A percentile compares a stretch with the other conserved stretches of the same genome.
Evolutionary conservation across 345 rosid species (phyloP).

Genomic region (Raphanus raphanistrum): DNA sequence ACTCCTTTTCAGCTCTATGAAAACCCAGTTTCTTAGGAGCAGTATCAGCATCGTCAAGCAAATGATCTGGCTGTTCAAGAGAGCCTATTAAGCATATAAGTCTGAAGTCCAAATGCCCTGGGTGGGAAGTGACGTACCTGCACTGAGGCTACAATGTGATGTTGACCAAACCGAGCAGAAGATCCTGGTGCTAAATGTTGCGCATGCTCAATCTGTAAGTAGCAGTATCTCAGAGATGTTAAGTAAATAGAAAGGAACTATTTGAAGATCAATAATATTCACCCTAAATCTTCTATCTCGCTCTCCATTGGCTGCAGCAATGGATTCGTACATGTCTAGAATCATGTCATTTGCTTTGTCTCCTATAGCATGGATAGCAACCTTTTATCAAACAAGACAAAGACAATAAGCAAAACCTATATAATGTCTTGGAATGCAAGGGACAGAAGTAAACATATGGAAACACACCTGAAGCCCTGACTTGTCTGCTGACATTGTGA

Average conservation of each 20-base stretch:
- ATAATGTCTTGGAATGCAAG: not conserved
- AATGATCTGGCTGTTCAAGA: conserved; percentile 79
- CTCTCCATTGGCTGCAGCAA: conserved; percentile 60
- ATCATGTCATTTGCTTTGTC: conserved; percentile 82
- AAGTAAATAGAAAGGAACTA: too few relatives aligned
- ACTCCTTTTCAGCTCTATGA: conserved; percentile 64
- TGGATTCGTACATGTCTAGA: conserved; percentile 63
- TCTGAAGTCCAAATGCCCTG: not conserved
- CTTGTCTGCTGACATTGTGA: conserved; percentile 71
- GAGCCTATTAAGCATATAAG: not conserved
- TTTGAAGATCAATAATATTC: not conserved
- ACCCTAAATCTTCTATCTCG: conserved; percentile 88
- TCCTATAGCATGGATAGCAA: conserved; percentile 93
- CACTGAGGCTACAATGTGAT: conserved; percentile 69
- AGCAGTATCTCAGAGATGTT: too few relatives aligned
- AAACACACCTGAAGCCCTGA: conserved; percentile 73
- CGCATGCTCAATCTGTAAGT: conserved; percentile 79
- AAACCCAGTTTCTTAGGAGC: conserved; percentile 72
- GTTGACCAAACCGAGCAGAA: conserved; percentile 64
- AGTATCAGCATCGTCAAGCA: conserved; percentile 79
- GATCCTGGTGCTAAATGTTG: conserved; percentile 79
- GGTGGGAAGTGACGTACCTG: conserved; percentile 55
- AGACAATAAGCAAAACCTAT: not conserved
- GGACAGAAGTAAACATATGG: not conserved
- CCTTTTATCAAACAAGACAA: conserved; percentile 50